A percentile compares a stretch with the other conserved stretches of the same genome.
phyloP scores from a whole-genome alignment of 441 rosid genomes.

The Bruguiera hainesii region DNA sequence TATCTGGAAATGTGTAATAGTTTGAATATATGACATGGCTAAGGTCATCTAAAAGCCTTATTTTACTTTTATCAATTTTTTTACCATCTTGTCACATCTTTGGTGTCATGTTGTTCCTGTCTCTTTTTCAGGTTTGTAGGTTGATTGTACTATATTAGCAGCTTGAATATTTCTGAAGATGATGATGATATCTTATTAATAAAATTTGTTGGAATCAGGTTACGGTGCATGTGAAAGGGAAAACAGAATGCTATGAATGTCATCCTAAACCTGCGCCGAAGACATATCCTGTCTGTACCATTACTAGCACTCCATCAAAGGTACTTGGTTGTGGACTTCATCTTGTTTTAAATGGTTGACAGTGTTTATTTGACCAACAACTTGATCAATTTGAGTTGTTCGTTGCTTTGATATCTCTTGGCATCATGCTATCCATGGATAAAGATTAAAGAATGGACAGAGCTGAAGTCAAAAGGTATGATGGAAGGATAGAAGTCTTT shows the following conservation, averaged over 20 bases:
- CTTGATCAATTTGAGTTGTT: neutral
- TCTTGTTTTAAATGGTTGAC: too few relatives aligned
- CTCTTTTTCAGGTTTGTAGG: constrained; percentile 2
- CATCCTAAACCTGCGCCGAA: constrained; percentile 97
- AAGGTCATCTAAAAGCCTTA: neutral
- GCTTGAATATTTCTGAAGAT: constrained; percentile 19
- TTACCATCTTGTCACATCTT: neutral
- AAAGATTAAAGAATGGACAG: too few relatives aligned
- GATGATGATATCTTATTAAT: constrained; percentile 1
- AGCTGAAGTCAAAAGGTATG: too few relatives aligned
- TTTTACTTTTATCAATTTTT: constrained; percentile 7
- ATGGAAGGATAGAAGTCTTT: neutral
- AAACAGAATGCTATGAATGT: constrained; percentile 94
- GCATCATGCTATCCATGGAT: neutral
- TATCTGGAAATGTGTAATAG: constrained; percentile 1
- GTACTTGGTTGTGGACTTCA: constrained; percentile 30
- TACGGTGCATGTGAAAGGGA: constrained; percentile 86
- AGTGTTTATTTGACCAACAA: too few relatives aligned
- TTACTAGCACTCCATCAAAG: constrained; percentile 98
- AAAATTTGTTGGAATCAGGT: constrained; percentile 46
- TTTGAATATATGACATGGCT: neutral
- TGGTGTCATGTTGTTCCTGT: neutral
- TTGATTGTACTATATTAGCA: constrained; percentile 10
- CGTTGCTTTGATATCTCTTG: neutral
- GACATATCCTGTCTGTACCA: constrained; percentile 97